Evolutionary conservation across 768 basidiomycete species (phyloP).

Genomic region (Hirschioporus abietinus): DNA sequence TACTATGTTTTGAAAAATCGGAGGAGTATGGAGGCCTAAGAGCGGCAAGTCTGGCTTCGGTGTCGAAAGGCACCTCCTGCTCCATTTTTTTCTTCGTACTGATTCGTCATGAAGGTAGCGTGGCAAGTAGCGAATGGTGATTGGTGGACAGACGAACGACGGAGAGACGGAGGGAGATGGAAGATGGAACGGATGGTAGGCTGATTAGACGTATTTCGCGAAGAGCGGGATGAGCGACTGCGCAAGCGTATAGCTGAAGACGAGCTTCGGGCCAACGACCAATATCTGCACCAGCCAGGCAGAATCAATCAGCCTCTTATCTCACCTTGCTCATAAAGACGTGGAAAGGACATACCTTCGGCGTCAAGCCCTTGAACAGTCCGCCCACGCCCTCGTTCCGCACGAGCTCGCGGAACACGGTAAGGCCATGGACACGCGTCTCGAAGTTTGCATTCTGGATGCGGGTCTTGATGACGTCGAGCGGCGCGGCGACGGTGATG

Average conservation of each 20-base stretch:
- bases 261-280: slow-evolving; percentile 95
- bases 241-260: slow-evolving; percentile 97
- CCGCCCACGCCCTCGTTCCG: slow-evolving; percentile 78
- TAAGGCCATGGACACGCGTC: slow-evolving; percentile 70
- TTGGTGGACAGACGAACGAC: too few relatives aligned
- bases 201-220: slow-evolving; percentile 65
- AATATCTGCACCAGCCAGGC: slow-evolving; percentile 63
- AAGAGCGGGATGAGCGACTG: slow-evolving; percentile 94
- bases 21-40: too few relatives aligned
- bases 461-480: slow-evolving; percentile 94
- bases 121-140: too few relatives aligned
- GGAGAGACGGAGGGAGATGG: too few relatives aligned
- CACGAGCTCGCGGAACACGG: slow-evolving; percentile 80
- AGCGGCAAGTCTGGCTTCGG: too few relatives aligned
- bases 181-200: too few relatives aligned
- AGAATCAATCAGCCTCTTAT: slow-evolving; percentile 38
- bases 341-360: slow-evolving; percentile 58
- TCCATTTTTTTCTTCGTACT: too few relatives aligned
- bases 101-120: too few relatives aligned
- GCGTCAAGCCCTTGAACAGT: slow-evolving; percentile 96
- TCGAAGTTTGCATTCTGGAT: slow-evolving; percentile 99
- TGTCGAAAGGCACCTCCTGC: too few relatives aligned
- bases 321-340: slow-evolving; percentile 28
- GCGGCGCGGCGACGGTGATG: slow-evolving; percentile 92
- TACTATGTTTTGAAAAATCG: too few relatives aligned